phyloP scores from a whole-genome alignment of 2,329 filamentous ascomycete genomes.

The Ceratocystis papillata region DNA sequence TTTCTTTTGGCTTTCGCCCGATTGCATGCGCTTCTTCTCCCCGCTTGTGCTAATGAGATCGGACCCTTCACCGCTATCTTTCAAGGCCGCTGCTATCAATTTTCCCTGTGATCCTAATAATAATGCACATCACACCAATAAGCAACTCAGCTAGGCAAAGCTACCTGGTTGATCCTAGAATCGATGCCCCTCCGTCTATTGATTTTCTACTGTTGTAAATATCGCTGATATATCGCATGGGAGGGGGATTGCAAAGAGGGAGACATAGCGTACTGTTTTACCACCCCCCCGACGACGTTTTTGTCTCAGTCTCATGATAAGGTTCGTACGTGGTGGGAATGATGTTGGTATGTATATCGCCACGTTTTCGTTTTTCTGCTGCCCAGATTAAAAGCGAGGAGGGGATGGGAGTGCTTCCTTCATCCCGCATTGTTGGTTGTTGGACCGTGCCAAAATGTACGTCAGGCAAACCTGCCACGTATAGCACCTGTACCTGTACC shows the following conservation, averaged over 20 bases:
- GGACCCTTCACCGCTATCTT: conserved; percentile 7
- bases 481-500: background rate
- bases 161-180: conserved; percentile 1
- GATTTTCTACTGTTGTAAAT: background rate
- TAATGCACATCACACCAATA: conserved; percentile 3
- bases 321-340: background rate
- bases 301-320: conserved; percentile 10
- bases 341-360: conserved; percentile 3
- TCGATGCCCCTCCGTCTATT: background rate
- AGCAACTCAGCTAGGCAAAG: background rate
- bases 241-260: background rate
- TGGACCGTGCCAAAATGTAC: background rate
- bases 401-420: background rate
- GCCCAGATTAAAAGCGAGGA: background rate
- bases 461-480: background rate
- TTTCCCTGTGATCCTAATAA: background rate
- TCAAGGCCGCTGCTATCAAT: background rate
- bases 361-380: conserved; percentile 1
- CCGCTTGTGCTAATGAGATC: background rate
- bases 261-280: background rate
- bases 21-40: background rate
- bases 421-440: background rate
- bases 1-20: background rate
- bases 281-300: background rate
- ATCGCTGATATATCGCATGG: background rate